Evolutionary conservation across 495 filamentous ascomycete species (phyloP), one percentile per base, ranked within the genome.

Genomic region (Lasiosphaeria miniovina): DNA sequence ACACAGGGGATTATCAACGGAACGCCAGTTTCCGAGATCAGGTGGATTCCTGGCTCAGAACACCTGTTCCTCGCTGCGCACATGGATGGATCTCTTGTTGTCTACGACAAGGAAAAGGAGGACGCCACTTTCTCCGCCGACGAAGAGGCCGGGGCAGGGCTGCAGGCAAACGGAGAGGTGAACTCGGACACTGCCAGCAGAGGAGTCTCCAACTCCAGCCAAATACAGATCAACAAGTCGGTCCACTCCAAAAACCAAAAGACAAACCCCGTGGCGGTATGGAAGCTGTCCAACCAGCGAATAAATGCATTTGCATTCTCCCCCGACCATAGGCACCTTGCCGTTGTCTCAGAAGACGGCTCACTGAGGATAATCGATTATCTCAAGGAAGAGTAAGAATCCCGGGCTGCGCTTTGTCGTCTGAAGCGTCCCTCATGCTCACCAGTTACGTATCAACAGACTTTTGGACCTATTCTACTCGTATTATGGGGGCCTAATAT

Each of bases 101-200:
- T 97, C 3, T 98, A 98, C 65, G 95, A 98, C 72, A 98, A 98
- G 76, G 95, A 98, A 69, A 97, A 96, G 70, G 94, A 98, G 64
- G 94, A 98, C 74, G 90, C 89, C 3, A 69, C 74, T 32, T 82
- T 82, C 58, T 72, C 66, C 4, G 73, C 78, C 0, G 83, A 86
- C 40, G 77, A 79, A 12, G 74, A 75, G 36, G 71, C 74, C 38
- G 69, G 72, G 36, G 54, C 41, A 36, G 55, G 31, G 4, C 49
- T 50, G 10, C 53, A 46, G 38, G 31, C 57, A 24, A 74, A 79
- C 40, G 68, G 74, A 9, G 76, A 78, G 49, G 38, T 45, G 41
- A 76, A 71, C 49, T 15, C 14, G 35, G 65, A 74, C 1, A 73
- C 79, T 11, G 64, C 68, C 52, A 69, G 64, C 32, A 65, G 59